These are phyloP conservation scores for Echites panduratus DNA, from an alignment of 257 asterid species.

Conservation along the genomic window DNA sequence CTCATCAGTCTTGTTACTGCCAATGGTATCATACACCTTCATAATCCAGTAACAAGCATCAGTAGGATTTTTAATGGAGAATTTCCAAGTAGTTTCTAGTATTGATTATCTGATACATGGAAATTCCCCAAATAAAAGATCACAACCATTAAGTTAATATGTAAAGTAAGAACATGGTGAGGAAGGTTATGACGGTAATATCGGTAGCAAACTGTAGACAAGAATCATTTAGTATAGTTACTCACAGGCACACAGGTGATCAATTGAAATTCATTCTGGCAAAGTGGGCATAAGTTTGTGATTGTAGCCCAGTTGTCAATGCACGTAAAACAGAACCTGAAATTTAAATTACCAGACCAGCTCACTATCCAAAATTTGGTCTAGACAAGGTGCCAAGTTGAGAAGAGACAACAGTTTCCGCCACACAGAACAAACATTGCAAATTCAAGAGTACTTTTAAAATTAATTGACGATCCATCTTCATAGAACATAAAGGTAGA, in stretches of 20 bases:
- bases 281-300: constrained; percentile 94
- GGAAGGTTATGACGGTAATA: constrained; percentile 5
- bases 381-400: constrained; percentile 11
- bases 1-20: constrained; percentile 76
- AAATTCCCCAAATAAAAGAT: constrained; percentile 1
- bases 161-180: neutral
- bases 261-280: constrained; percentile 94
- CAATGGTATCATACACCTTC: constrained; percentile 93
- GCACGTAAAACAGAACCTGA: constrained; percentile 99
- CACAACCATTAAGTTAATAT: constrained; percentile 8
- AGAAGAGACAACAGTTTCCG: constrained; percentile 2
- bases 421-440: neutral
- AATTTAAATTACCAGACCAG: constrained; percentile 25
- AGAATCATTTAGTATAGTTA: constrained; percentile 21
- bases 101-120: neutral
- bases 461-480: no score
- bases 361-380: constrained; percentile 19
- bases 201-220: neutral
- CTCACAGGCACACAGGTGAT: constrained; percentile 99
- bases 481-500: neutral
- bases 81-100: neutral
- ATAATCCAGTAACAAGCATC: constrained; percentile 25
- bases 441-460: neutral
- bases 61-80: constrained; percentile 12
- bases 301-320: constrained; percentile 99